phyloP scores from a whole-genome alignment of 2,329 filamentous ascomycete species.

The Xylariales sp. region DNA sequence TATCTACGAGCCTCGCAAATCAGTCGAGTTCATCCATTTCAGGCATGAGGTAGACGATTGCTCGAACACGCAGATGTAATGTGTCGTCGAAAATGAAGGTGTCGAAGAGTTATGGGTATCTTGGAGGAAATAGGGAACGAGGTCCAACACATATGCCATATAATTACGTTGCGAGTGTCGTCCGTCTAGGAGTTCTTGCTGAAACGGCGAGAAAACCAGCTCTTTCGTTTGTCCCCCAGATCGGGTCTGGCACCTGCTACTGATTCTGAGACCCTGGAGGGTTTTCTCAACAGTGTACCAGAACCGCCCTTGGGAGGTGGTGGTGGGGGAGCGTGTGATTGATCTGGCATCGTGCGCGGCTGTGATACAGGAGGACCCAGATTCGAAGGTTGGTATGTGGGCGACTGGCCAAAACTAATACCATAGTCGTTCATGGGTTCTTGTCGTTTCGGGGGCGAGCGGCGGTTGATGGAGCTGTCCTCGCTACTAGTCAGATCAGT shows the following conservation, averaged over 20 bases:
- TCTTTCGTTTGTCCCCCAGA: constrained; percentile 70
- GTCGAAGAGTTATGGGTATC: constrained; percentile 7
- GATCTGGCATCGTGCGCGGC: constrained; percentile 16
- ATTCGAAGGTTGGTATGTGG: constrained; percentile 37
- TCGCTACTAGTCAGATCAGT: constrained; percentile 86
- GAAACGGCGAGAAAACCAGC: constrained; percentile 82
- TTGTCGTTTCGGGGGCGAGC: constrained; percentile 48
- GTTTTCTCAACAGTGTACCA: constrained; percentile 22
- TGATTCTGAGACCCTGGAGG: constrained; percentile 18
- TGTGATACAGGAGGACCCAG: constrained; percentile 22
- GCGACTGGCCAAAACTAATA: constrained; percentile 47
- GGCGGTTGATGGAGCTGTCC: constrained; percentile 83
- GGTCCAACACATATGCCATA: background rate
- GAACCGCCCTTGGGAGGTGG: constrained; percentile 29
- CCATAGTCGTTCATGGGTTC: constrained; percentile 62
- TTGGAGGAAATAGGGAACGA: constrained; percentile 4
- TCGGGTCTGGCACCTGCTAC: constrained; percentile 25
- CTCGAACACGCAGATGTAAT: no score
- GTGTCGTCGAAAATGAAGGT: background rate
- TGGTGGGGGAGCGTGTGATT: constrained; percentile 18
- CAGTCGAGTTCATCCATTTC: no score
- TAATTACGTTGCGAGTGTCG: background rate
- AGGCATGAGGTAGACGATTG: no score
- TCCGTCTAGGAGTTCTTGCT: constrained; percentile 51
- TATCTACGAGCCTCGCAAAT: no score